Conservation (phyloP, 345 rosid genomes). For the Gossypioides kirkii region DNA sequence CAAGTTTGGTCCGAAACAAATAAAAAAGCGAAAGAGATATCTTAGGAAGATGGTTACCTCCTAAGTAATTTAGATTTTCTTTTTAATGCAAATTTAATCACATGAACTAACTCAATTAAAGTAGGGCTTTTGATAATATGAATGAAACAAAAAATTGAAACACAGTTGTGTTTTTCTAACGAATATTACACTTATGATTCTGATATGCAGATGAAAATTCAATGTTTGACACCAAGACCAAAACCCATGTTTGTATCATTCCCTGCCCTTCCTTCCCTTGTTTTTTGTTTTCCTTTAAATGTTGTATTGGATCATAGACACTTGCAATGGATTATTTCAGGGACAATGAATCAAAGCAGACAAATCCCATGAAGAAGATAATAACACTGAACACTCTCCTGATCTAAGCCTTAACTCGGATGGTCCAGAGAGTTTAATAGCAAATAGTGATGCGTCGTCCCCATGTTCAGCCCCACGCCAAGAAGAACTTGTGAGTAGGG, state of each 20-base stretch:
- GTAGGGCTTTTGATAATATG: background rate
- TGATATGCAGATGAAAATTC: constrained; percentile 42
- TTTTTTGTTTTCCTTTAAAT: background rate
- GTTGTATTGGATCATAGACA: background rate
- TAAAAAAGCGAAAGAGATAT: background rate
- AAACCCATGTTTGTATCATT: constrained; percentile 32
- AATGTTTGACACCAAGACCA: constrained; percentile 43
- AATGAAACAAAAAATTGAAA: background rate
- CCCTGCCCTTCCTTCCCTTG: background rate
- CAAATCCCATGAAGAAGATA: constrained; percentile 15
- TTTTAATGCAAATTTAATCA: too few relatives aligned
- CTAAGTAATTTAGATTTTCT: background rate
- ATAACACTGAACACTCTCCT: constrained; percentile 11
- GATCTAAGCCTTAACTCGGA: constrained; percentile 33
- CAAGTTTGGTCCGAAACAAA: background rate
- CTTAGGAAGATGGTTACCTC: background rate
- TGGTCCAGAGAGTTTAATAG: constrained; percentile 15
- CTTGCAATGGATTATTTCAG: constrained; percentile 22
- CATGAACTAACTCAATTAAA: too few relatives aligned
- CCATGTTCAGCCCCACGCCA: constrained; percentile 19
- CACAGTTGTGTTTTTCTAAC: background rate
- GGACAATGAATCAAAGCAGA: constrained; percentile 28
- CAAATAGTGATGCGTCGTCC: constrained; percentile 15
- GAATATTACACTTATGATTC: background rate
- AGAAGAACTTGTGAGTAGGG: constrained; percentile 26